Evolutionary conservation across 2,329 filamentous ascomycete genomes (phyloP), one percentile per base, ranked within the genome.

Genomic region (Fusarium ramigenum): DNA sequence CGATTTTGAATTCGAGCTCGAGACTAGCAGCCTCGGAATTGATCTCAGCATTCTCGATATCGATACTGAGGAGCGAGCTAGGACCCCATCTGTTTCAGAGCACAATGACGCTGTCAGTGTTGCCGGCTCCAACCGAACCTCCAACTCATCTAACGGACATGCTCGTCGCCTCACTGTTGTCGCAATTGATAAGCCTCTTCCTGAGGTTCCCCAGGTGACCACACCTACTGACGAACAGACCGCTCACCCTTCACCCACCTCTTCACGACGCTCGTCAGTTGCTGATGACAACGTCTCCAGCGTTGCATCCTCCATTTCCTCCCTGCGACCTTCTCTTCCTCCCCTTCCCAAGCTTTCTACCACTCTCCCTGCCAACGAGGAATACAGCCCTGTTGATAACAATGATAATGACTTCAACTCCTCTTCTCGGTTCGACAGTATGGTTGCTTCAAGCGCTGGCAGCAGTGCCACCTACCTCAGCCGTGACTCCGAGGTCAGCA

Each of bases 1-100:
- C 25, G 95, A 97, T 81, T 97, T 97, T 74, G 95, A 97, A 81
- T 90, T 95, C 74, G 94, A 97, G 80, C 86, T 93, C 61, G 90
- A 93, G 74, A 84, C 83, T 23, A 82, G 79, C 71, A 82, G 85
- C 36, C 82, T 93, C 32, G 88, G 87, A 12, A 86, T 92, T 58
- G 88, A 91, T 70, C 80, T 90, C 34, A 82, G 80, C 21, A 81
- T 86, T n/a, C 82, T 90, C 50, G 84, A 89, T 60, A 77, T 82
- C 12, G 79, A 82, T 28, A n/a, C 76, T 4, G 75, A 82, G 18
- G 82, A 85, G 44, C 76, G 77, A 19, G 70, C 78, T 7, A 76
- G 77, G 42, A 79, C 79, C 5, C 79, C 80, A 10, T 83, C 82
- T 1, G 73, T 79, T 21, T 74, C 78, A 14, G 80, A 80, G 10